Evolutionary conservation across 208 protist species (phyloP).

Genomic region (Trypanosoma rangeli): DNA sequence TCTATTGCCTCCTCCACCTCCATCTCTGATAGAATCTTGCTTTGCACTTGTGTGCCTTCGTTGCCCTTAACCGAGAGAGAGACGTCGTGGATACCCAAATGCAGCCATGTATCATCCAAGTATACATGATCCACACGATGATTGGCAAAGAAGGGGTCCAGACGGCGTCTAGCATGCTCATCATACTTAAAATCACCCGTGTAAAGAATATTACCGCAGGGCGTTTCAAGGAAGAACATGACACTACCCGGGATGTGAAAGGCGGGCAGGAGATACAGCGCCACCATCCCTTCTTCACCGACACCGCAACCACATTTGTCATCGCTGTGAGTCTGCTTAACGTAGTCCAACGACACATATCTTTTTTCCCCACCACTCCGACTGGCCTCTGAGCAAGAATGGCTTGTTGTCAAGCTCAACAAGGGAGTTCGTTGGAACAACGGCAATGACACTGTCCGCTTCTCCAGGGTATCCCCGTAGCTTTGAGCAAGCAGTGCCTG

Average conservation of each 20-base stretch:
- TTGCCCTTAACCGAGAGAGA: background rate
- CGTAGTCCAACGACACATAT: background rate
- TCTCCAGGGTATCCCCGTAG: slow-evolving; percentile 27
- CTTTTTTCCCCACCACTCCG: too few species aligned
- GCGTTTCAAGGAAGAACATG: slow-evolving; percentile 73
- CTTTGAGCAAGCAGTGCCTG: slow-evolving; percentile 46
- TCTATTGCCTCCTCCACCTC: slow-evolving; percentile 72
- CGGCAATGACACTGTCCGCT: background rate
- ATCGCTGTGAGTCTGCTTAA: background rate
- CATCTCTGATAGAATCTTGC: slow-evolving; percentile 58
- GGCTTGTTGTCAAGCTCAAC: background rate
- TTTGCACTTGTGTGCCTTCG: slow-evolving; percentile 37
- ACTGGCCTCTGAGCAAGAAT: background rate
- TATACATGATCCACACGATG: slow-evolving; percentile 79
- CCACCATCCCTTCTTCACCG: background rate
- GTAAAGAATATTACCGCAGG: slow-evolving; percentile 61
- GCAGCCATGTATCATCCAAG: slow-evolving; percentile 85
- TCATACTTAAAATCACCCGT: slow-evolving; percentile 85
- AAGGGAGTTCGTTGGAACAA: slow-evolving; percentile 16
- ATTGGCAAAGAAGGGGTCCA: slow-evolving; percentile 45
- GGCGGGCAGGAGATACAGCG: slow-evolving; percentile 40
- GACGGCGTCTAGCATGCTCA: slow-evolving; percentile 23
- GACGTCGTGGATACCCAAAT: slow-evolving; percentile 39
- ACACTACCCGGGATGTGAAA: slow-evolving; percentile 81
- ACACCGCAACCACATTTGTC: background rate